Conservation (phyloP, 805 yeast species). For the Sugiyamaella chiloensis region DNA sequence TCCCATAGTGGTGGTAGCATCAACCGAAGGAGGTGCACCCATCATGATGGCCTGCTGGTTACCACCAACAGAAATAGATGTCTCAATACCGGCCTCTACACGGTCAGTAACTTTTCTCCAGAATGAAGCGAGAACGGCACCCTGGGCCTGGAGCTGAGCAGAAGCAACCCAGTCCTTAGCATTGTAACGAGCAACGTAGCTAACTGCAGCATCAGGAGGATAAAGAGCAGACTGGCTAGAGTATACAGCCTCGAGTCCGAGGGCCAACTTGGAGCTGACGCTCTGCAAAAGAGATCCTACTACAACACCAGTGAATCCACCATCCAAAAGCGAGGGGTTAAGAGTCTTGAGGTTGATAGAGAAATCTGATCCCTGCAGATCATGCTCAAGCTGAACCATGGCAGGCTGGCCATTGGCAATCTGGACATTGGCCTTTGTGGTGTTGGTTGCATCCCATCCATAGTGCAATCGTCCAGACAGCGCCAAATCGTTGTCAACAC, state of each 20-base stretch:
- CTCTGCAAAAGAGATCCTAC: slow-evolving; percentile 90
- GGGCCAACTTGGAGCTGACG: slow-evolving; percentile 73
- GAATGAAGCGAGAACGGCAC: slow-evolving; percentile 82
- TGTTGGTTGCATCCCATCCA: slow-evolving; percentile 77
- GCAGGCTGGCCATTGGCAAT: slow-evolving; percentile 84
- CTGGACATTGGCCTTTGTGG: slow-evolving; percentile 84
- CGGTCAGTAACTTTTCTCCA: slow-evolving; percentile 91
- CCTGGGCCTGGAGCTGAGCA: slow-evolving; percentile 91
- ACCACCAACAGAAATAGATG: slow-evolving; percentile 29
- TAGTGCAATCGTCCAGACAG: slow-evolving; percentile 86
- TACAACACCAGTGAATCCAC: slow-evolving; percentile 83
- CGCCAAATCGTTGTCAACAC: slow-evolving; percentile 80
- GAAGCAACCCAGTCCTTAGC: slow-evolving; percentile 89
- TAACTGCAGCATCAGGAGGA: slow-evolving; percentile 88
- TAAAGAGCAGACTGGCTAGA: slow-evolving; percentile 59
- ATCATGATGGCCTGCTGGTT: slow-evolving; percentile 66
- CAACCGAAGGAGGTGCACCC: slow-evolving; percentile 81
- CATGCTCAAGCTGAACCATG: slow-evolving; percentile 95
- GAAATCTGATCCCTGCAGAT: slow-evolving; percentile 84
- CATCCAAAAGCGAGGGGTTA: slow-evolving; percentile 78
- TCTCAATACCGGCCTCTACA: slow-evolving; percentile 57
- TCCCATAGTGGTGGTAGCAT: slow-evolving; percentile 90
- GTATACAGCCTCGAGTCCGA: slow-evolving; percentile 92
- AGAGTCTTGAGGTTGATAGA: slow-evolving; percentile 85
- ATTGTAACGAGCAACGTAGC: slow-evolving; percentile 86